Evolutionary conservation across 2,329 filamentous ascomycete species (phyloP).

Genomic region (Microascus cirrosus): DNA sequence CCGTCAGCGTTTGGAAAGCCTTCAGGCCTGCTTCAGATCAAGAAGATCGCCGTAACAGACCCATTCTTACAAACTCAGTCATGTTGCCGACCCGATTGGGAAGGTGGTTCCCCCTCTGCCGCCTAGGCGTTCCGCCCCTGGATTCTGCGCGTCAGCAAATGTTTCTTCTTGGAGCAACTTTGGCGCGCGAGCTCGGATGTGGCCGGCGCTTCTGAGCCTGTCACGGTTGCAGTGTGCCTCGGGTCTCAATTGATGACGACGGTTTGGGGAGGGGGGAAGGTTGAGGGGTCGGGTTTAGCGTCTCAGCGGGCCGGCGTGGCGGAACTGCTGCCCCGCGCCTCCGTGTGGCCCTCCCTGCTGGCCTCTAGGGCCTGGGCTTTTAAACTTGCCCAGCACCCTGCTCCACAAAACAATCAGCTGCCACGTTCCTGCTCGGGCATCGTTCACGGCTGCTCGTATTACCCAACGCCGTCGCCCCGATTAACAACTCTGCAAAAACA

Average conservation of each 20-base stretch:
- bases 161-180: too few relatives aligned
- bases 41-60: not conserved
- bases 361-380: not conserved
- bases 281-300: not conserved
- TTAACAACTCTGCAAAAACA: not conserved
- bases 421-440: too few relatives aligned
- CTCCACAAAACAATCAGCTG: not conserved
- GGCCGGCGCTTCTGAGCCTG: too few relatives aligned
- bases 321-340: not conserved
- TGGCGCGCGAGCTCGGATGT: too few relatives aligned
- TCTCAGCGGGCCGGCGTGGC: not conserved
- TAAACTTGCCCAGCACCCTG: not conserved
- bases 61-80: not conserved
- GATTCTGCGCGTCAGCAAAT: too few relatives aligned
- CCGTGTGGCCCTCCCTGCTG: not conserved
- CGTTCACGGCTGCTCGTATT: not conserved
- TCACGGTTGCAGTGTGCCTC: too few relatives aligned
- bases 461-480: not conserved
- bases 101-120: not conserved
- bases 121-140: not conserved
- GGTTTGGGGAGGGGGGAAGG: not conserved
- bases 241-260: not conserved
- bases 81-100: not conserved
- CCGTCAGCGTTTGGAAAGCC: not conserved
- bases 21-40: conserved; percentile 2